Evolutionary conservation across 2,329 filamentous ascomycete genomes (phyloP).

Genomic region (Hypoxylon sp.): DNA sequence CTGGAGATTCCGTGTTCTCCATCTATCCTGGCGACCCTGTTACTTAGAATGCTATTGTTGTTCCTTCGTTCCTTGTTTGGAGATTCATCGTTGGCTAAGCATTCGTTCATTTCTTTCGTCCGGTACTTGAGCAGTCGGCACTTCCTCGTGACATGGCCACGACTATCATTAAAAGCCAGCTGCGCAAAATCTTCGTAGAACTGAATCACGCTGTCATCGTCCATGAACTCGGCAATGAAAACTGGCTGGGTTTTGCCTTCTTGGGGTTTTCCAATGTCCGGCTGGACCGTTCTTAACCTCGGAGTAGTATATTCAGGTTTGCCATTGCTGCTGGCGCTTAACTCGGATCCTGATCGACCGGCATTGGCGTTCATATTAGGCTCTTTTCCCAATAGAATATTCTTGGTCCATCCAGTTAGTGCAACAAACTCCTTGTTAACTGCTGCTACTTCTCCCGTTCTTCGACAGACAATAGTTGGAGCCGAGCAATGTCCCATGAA

Average conservation of each 20-base stretch:
- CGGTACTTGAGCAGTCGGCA: conserved; percentile 93
- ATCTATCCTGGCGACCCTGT: conserved; percentile 73
- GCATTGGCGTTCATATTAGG: conserved; percentile 90
- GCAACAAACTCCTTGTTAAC: conserved; percentile 98
- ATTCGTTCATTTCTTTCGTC: conserved; percentile 73
- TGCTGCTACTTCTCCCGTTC: conserved; percentile 94
- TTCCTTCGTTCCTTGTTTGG: conserved; percentile 63
- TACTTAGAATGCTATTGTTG: conserved; percentile 67
- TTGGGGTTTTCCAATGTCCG: conserved; percentile 58
- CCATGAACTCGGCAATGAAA: conserved; percentile 91
- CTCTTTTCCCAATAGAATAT: conserved; percentile 88
- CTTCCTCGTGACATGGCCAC: conserved; percentile 85
- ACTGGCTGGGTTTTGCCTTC: conserved; percentile 78
- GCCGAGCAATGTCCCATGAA: conserved; percentile 91
- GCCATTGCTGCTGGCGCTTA: conserved; percentile 60
- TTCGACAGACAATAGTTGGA: conserved; percentile 90
- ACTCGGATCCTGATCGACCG: conserved; percentile 65
- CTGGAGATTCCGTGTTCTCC: conserved; percentile 85
- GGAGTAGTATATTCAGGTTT: conserved; percentile 66
- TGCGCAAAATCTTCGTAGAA: conserved; percentile 97
- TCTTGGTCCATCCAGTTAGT: conserved; percentile 93
- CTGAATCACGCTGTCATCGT: conserved; percentile 92
- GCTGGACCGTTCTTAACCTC: conserved; percentile 62
- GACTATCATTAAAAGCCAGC: conserved; percentile 90
- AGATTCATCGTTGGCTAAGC: conserved; percentile 56